Percentiles rank a stretch among this genome's conserved stretches.
These are phyloP conservation scores for Tarenaya hassleriana DNA, from an alignment of 345 rosid genomes.

Conservation along the genomic window DNA sequence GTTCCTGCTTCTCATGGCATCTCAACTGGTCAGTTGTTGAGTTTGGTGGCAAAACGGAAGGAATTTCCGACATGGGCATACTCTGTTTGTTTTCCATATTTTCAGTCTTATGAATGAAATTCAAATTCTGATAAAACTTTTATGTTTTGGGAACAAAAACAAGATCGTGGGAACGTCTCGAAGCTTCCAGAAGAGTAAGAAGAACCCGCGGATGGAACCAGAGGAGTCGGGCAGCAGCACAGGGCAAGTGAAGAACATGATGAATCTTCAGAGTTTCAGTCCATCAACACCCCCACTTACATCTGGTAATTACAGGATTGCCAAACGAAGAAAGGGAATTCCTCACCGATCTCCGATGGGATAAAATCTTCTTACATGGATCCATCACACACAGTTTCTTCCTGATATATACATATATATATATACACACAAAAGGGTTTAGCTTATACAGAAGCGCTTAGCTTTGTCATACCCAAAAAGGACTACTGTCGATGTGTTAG, in stretches of 20 bases:
- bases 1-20: background rate
- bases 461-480: too few relatives aligned
- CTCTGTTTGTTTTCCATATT: too few relatives aligned
- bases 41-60: too few relatives aligned
- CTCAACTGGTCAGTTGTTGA: too few relatives aligned
- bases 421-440: too few relatives aligned
- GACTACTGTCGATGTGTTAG: too few relatives aligned
- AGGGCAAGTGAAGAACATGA: conserved; percentile 37
- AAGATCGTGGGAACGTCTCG: conserved; percentile 75
- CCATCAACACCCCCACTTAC: conserved; percentile 94
- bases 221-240: conserved; percentile 76
- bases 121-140: conserved; percentile 8
- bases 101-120: background rate
- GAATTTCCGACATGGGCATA: too few relatives aligned
- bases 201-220: conserved; percentile 45
- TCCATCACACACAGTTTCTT: too few relatives aligned
- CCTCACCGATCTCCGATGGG: conserved; percentile 96
- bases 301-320: conserved; percentile 41
- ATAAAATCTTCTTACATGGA: too few relatives aligned
- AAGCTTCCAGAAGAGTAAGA: conserved; percentile 50
- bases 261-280: conserved; percentile 49
- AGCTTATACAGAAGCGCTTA: too few relatives aligned
- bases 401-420: too few relatives aligned
- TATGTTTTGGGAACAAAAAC: conserved; percentile 16
- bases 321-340: conserved; percentile 92